Evolutionary conservation across 2,329 filamentous ascomycete genomes (phyloP).

Genomic region (Epichloe aotearoae): DNA sequence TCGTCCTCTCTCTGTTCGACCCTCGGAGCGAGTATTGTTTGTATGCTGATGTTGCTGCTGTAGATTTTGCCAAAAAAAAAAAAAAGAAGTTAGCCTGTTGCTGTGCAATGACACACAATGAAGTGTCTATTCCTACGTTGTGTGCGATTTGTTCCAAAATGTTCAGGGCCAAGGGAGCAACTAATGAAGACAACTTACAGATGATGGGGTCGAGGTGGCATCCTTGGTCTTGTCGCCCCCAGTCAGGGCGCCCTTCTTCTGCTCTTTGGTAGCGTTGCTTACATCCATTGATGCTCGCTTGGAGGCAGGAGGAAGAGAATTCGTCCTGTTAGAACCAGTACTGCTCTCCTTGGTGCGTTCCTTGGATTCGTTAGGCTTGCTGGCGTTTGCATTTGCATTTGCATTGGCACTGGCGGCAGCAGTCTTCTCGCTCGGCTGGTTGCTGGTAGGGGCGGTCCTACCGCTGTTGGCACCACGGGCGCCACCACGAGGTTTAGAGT

Average conservation of each 20-base stretch:
- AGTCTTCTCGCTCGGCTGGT: slow-evolving; percentile 25
- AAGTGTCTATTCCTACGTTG: not conserved
- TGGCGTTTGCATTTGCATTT: slow-evolving; percentile 11
- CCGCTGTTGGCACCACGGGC: slow-evolving; percentile 27
- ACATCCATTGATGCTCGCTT: slow-evolving; percentile 34
- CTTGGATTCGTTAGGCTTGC: slow-evolving; percentile 21
- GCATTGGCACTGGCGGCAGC: slow-evolving; percentile 8
- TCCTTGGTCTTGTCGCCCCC: slow-evolving; percentile 30
- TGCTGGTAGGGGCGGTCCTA: slow-evolving; percentile 21
- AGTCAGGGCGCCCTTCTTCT: slow-evolving; percentile 29
- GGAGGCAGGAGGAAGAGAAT: slow-evolving; percentile 22
- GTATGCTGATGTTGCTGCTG: slow-evolving; percentile 3
- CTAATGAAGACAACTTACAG: slow-evolving; percentile 24
- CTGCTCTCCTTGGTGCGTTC: slow-evolving; percentile 23
- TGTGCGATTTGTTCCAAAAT: not conserved
- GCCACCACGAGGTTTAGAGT: slow-evolving; percentile 37
- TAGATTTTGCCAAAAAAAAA: not conserved
- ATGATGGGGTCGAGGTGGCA: slow-evolving; percentile 16
- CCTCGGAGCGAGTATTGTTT: slow-evolving; percentile 22
- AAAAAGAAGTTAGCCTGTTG: not conserved
- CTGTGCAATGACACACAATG: not conserved
- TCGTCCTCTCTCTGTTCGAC: slow-evolving; percentile 27
- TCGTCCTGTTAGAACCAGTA: slow-evolving; percentile 20
- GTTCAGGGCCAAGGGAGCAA: not conserved
- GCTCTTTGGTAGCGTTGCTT: slow-evolving; percentile 24